Base-by-base conservation (phyloP, 2,329 filamentous ascomycete genomes). In the Moelleriella libera region DNA sequence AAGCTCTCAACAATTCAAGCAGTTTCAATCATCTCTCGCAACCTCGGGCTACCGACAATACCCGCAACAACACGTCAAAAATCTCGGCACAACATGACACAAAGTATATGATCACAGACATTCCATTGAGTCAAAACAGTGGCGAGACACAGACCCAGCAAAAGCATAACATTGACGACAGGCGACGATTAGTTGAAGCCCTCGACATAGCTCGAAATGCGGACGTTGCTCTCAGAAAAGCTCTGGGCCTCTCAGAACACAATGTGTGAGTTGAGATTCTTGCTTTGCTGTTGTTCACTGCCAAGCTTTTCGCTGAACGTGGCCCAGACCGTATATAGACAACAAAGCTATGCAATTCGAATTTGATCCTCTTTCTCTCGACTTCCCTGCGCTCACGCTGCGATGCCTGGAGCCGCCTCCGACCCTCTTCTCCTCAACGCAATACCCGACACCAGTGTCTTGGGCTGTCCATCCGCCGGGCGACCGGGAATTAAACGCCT, bases 371-470 rank as follows among this genome's bases (percentile, higher is more conserved):
- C 78, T 89, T 51, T 74, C 84, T 5, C 79, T 94, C 60, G 88
- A 88, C 50, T 96, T 95, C 57, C 88, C 89, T 6, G 82, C 85
- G 6, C 74, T 97, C 41, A 88, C 83, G 37, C 76, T 96, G 9
- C 85, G 84, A 52, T 83, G 90, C 54, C 78, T 97, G 1, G 79
- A 84, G 37, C 74, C 85, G 8, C 88, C 89, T 3, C 82, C 86
- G 4, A 92, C 87, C 0, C 71, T 96, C 6, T 90, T 89, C 66
- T 84, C 86, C 8, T 78, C 82, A 1, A 86, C 83, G 6, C 87
- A 88, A 31, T 83, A 94, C 57, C 72, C 88, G 2, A 87, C 83
- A 0, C 72, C 78, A 21, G 78, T 82, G 3, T 92, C 87, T 0
- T 95, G 90, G 80, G 88, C 88, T 1, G 76, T 94, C 32, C 70